Evolutionary conservation across 139 green algal species (phyloP).

Genomic region (Micractinium sp.): DNA sequence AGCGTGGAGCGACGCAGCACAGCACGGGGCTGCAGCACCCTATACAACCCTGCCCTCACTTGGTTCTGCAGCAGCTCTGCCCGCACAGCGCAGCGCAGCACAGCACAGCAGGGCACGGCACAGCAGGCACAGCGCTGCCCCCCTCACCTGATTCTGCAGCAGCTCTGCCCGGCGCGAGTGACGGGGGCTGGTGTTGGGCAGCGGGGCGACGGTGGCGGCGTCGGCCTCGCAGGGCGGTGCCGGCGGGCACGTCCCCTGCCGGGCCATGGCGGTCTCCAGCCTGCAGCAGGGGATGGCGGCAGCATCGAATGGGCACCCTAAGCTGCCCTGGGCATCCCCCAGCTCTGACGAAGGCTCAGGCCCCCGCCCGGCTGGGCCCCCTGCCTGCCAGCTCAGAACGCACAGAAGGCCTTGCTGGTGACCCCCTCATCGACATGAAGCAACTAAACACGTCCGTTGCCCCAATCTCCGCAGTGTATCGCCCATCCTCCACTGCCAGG

Average conservation of each 20-base stretch:
- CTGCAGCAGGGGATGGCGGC: background rate
- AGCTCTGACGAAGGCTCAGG: no score
- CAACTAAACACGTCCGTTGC: background rate
- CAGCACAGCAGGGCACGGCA: no score
- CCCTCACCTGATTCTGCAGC: constrained; percentile 15
- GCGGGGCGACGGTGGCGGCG: background rate
- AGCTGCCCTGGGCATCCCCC: no score
- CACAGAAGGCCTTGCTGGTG: background rate
- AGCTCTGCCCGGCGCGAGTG: constrained; percentile 9
- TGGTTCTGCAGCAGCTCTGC: constrained; percentile 15
- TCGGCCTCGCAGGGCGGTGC: background rate
- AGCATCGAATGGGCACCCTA: no score
- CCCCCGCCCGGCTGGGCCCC: no score
- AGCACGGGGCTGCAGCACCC: background rate
- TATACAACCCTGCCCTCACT: background rate
- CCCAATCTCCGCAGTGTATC: no score
- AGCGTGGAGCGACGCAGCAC: no score
- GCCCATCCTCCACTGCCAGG: background rate
- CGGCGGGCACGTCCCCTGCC: background rate
- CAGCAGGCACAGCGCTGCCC: background rate
- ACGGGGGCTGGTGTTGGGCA: background rate
- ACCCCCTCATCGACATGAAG: background rate
- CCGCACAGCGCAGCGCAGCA: background rate
- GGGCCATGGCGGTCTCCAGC: background rate
- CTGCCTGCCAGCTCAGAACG: no score